phyloP scores from a whole-genome alignment of 495 filamentous ascomycete genomes.

The Aspergillus campestris region DNA sequence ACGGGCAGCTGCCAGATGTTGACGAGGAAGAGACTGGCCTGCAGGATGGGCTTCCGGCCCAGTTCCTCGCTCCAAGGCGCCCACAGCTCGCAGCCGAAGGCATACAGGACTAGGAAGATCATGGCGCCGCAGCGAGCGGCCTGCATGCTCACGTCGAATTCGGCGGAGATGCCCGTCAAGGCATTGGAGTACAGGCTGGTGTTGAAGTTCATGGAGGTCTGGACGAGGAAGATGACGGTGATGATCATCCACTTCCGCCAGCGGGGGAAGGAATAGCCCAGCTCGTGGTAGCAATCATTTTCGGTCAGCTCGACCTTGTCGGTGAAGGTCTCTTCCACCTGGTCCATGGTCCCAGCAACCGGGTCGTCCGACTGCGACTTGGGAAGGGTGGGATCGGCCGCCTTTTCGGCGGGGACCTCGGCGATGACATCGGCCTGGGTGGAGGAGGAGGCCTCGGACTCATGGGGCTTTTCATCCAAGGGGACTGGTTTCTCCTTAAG shows the following conservation, averaged over 20 bases:
- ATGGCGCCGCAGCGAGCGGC: slow-evolving; percentile 47
- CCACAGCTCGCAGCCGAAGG: slow-evolving; percentile 60
- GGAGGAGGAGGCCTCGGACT: slow-evolving; percentile 29
- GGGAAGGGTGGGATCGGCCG: slow-evolving; percentile 4
- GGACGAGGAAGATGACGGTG: slow-evolving; percentile 49
- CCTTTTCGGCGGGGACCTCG: slow-evolving; percentile 20
- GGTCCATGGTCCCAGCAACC: slow-evolving; percentile 11
- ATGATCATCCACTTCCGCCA: slow-evolving; percentile 55
- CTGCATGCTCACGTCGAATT: slow-evolving; percentile 40
- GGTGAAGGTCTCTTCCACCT: slow-evolving; percentile 20
- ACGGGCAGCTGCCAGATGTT: slow-evolving; percentile 52
- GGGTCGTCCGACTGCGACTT: slow-evolving; percentile 9
- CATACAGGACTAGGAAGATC: slow-evolving; percentile 54
- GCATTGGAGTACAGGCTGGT: slow-evolving; percentile 50
- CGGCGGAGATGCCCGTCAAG: slow-evolving; percentile 37
- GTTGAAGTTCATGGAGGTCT: slow-evolving; percentile 53
- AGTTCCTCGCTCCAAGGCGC: slow-evolving; percentile 59
- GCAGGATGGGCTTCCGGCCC: slow-evolving; percentile 49
- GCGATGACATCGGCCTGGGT: slow-evolving; percentile 24
- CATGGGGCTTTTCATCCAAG: slow-evolving; percentile 20
- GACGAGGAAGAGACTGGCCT: slow-evolving; percentile 47
- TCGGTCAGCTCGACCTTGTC: slow-evolving; percentile 43
- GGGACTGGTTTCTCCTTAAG: slow-evolving; percentile 13
- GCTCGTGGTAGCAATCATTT: slow-evolving; percentile 48
- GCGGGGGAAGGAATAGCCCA: slow-evolving; percentile 45